Evolutionary conservation across 306 rosid species (phyloP).

Genomic region (Senna siamea): DNA sequence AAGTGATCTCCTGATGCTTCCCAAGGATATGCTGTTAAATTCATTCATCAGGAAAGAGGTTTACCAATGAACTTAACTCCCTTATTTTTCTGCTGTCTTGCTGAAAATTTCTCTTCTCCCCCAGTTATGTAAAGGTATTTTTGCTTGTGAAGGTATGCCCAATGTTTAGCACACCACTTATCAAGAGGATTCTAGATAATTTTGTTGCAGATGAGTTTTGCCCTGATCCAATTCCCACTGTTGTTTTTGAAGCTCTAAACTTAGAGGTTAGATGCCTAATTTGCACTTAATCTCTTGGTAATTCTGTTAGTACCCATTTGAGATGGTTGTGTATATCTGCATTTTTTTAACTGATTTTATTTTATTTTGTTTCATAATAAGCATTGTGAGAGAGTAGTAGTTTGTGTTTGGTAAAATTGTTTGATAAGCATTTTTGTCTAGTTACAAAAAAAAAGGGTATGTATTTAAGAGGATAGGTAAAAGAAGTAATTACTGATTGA

Average conservation of each 20-base stretch:
- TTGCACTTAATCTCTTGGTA: not conserved
- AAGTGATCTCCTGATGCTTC: constrained; percentile 98
- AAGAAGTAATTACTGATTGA: too few species aligned
- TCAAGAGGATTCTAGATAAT: constrained; percentile 72
- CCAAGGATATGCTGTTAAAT: constrained; percentile 89
- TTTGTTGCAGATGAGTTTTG: constrained; percentile 93
- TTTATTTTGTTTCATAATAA: too few species aligned
- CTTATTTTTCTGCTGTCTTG: constrained; percentile 7
- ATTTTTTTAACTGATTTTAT: too few species aligned
- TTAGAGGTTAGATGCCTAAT: constrained; percentile 64
- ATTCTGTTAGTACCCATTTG: not conserved
- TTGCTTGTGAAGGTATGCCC: constrained; percentile 84
- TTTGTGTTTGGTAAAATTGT: too few species aligned
- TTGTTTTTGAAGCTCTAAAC: constrained; percentile 71
- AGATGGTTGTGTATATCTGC: too few species aligned
- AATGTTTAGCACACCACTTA: constrained; percentile 70
- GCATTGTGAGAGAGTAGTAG: too few species aligned
- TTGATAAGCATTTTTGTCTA: too few species aligned
- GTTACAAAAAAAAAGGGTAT: too few species aligned
- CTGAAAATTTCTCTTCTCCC: constrained; percentile 18
- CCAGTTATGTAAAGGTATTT: constrained; percentile 32
- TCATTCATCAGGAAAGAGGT: constrained; percentile 91
- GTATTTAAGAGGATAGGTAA: too few species aligned
- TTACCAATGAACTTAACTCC: constrained; percentile 32
- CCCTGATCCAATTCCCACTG: constrained; percentile 82